phyloP scores from a whole-genome alignment of 2,329 filamentous ascomycete genomes.

The Scolecobasidium constrictum region DNA sequence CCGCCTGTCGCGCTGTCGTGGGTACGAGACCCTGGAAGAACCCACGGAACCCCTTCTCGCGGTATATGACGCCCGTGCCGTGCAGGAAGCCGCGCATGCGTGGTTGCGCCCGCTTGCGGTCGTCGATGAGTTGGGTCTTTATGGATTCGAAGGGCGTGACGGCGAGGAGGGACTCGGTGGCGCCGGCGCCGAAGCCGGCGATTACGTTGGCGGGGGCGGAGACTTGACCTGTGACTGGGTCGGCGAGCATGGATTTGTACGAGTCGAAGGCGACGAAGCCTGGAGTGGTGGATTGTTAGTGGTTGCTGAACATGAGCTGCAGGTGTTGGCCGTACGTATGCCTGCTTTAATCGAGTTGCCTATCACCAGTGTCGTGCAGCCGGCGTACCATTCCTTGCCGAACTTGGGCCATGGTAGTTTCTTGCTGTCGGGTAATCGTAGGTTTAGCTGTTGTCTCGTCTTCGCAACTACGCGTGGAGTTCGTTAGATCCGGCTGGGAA shows the following conservation, averaged over 20 bases:
- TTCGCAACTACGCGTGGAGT: constrained; percentile 59
- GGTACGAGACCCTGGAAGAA: constrained; percentile 98
- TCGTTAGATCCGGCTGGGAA: too few species aligned
- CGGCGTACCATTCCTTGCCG: constrained; percentile 90
- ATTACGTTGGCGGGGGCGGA: constrained; percentile 84
- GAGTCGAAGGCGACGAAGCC: constrained; percentile 94
- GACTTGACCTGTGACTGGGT: constrained; percentile 71
- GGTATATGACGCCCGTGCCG: constrained; percentile 74
- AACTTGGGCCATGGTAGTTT: constrained; percentile 95
- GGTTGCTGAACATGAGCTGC: background rate
- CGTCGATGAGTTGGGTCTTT: constrained; percentile 97
- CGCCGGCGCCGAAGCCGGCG: constrained; percentile 86
- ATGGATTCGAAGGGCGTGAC: constrained; percentile 97
- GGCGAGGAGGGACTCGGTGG: constrained; percentile 84
- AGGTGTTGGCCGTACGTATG: constrained; percentile 55
- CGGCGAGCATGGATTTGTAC: constrained; percentile 74
- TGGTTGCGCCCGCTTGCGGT: constrained; percentile 76
- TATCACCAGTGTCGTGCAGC: constrained; percentile 92
- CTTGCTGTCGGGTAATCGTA: constrained; percentile 64
- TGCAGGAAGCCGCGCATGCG: constrained; percentile 88
- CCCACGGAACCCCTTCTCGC: constrained; percentile 76
- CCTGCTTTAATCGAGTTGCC: constrained; percentile 95
- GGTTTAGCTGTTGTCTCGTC: constrained; percentile 87
- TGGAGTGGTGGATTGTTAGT: constrained; percentile 20
- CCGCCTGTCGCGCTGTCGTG: constrained; percentile 86